Evolutionary conservation across 2,329 filamentous ascomycete species (phyloP).

Genomic region (Monilinia polystroma): DNA sequence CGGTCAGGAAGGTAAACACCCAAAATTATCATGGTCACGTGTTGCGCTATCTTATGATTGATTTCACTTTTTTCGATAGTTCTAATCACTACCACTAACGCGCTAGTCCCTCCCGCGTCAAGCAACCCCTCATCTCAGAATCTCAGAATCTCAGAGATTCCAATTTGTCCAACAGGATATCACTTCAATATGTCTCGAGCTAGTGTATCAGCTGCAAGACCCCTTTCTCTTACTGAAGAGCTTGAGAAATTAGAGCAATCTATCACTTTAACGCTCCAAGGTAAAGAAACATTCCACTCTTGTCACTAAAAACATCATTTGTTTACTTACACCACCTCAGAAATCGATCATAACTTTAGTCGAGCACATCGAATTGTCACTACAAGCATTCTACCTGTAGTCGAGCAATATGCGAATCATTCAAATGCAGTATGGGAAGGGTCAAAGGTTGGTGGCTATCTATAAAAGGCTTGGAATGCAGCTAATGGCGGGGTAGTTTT

Average conservation of each 20-base stretch:
- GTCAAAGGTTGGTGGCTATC: slow-evolving; percentile 65
- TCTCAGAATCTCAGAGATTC: not conserved
- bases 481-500: slow-evolving; percentile 63
- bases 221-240: slow-evolving; percentile 85
- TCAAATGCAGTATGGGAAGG: slow-evolving; percentile 95
- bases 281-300: slow-evolving; percentile 45
- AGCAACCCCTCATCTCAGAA: slow-evolving; percentile 3
- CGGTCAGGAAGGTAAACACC: not conserved
- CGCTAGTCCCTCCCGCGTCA: slow-evolving; percentile 3
- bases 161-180: not conserved
- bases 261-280: slow-evolving; percentile 93
- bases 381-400: slow-evolving; percentile 84
- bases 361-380: slow-evolving; percentile 96
- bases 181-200: slow-evolving; percentile 34
- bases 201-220: slow-evolving; percentile 47
- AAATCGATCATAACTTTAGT: slow-evolving; percentile 98
- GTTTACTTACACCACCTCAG: slow-evolving; percentile 47
- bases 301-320: not conserved
- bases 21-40: not conserved
- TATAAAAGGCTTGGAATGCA: not conserved
- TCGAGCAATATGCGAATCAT: slow-evolving; percentile 93
- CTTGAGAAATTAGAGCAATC: slow-evolving; percentile 94
- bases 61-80: not conserved
- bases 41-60: not conserved
- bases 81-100: not conserved